These are phyloP conservation scores for Heterobasidion occidentale DNA, from an alignment of 1,284 basidiomycete species.

Conservation along the genomic window DNA sequence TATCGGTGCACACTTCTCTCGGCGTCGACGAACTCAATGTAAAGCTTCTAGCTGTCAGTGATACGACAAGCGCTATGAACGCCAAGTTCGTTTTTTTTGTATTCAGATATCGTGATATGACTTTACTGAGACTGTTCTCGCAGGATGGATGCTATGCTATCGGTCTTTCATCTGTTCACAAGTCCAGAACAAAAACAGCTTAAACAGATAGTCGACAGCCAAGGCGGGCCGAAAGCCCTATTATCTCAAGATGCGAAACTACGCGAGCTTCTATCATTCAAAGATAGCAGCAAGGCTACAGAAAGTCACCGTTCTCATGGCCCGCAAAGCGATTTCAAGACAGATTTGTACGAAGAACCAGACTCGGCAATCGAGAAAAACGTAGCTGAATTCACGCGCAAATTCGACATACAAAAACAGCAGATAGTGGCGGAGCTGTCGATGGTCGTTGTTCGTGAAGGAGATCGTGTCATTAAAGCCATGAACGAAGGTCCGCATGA, in stretches of 20 bases:
- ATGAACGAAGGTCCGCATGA: slow-evolving; percentile 25
- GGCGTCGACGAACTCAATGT: slow-evolving; percentile 24
- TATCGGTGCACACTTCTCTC: slow-evolving; percentile 25
- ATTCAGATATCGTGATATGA: background rate
- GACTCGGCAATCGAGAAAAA: slow-evolving; percentile 19
- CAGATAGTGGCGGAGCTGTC: slow-evolving; percentile 20
- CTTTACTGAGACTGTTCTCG: background rate
- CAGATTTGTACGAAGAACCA: slow-evolving; percentile 19
- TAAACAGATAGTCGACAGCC: background rate
- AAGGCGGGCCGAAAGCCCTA: slow-evolving; percentile 4
- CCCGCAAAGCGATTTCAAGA: slow-evolving; percentile 12
- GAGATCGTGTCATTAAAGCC: slow-evolving; percentile 19
- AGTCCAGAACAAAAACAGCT: slow-evolving; percentile 5
- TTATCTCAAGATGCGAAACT: slow-evolving; percentile 3
- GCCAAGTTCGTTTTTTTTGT: slow-evolving; percentile 14
- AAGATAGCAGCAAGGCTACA: background rate
- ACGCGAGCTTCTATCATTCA: slow-evolving; percentile 8
- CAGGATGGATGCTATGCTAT: slow-evolving; percentile 3
- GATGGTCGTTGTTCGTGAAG: slow-evolving; percentile 15
- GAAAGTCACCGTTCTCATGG: background rate
- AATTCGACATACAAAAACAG: slow-evolving; percentile 19
- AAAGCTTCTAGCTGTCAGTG: slow-evolving; percentile 20
- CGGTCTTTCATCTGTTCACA: background rate
- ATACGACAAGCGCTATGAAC: slow-evolving; percentile 17
- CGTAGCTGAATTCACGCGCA: slow-evolving; percentile 17